These are phyloP conservation scores for Daldinia concentrica DNA, from an alignment of 495 filamentous ascomycete species.

Conservation along the genomic window DNA sequence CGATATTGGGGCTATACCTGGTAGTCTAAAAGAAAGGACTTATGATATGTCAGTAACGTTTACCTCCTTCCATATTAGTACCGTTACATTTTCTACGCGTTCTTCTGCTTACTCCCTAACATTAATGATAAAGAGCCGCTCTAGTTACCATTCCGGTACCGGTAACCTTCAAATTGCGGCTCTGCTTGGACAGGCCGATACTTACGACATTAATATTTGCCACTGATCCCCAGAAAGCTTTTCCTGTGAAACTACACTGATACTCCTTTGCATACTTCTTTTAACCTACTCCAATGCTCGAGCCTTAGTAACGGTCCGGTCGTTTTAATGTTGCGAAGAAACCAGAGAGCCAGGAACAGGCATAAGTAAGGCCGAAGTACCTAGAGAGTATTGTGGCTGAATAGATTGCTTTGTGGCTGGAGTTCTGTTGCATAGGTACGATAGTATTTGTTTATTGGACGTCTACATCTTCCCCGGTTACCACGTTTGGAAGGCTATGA, in stretches of 20 bases:
- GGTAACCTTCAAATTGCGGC: background rate
- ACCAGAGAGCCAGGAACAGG: background rate
- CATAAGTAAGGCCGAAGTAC: background rate
- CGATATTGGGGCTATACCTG: no score
- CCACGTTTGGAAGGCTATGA: conserved; percentile 2
- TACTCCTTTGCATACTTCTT: background rate
- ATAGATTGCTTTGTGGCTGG: background rate
- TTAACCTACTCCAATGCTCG: background rate
- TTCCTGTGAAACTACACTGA: background rate
- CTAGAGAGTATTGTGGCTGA: background rate
- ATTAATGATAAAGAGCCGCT: background rate
- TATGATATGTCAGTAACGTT: background rate
- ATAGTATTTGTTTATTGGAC: background rate
- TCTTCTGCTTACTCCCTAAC: background rate
- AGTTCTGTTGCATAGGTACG: background rate
- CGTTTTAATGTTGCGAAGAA: background rate
- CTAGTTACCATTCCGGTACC: background rate
- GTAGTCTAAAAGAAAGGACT: background rate
- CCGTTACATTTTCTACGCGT: background rate
- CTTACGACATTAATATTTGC: background rate
- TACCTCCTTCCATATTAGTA: background rate
- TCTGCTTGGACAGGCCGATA: background rate
- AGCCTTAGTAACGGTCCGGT: background rate
- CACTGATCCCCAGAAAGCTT: background rate
- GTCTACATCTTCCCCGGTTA: background rate